Percentiles rank a stretch among this genome's conserved stretches.
Conservation (phyloP, 768 basidiomycete genomes). For the Hericium erinaceus region DNA sequence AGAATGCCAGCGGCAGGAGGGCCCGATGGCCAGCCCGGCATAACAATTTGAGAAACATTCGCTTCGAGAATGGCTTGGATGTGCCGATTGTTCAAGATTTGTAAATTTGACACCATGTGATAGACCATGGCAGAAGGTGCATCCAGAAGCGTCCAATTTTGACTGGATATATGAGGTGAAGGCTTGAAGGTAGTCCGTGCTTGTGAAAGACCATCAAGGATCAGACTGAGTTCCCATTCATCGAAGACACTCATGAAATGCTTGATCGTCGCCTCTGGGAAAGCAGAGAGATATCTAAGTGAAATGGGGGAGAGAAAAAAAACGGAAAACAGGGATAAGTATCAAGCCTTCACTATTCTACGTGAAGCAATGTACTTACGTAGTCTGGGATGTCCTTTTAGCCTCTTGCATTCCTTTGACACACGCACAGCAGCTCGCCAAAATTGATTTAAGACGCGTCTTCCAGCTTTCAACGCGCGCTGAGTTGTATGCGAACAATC, state of each 20-base stretch:
- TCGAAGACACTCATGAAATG: conserved; percentile 58
- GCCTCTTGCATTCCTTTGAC: conserved; percentile 55
- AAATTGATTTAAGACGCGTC: conserved; percentile 39
- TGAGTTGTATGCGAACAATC: conserved; percentile 71
- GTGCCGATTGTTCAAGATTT: conserved; percentile 41
- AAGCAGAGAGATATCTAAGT: conserved; percentile 58
- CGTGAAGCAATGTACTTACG: conserved; percentile 42
- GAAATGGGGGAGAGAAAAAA: conserved; percentile 12
- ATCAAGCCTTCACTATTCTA: neutral
- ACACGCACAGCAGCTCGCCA: conserved; percentile 61
- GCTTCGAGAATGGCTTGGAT: conserved; percentile 34
- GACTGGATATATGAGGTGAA: neutral
- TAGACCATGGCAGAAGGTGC: conserved; percentile 46
- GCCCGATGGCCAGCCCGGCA: conserved; percentile 47
- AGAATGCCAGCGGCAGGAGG: conserved; percentile 54
- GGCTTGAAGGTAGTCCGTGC: neutral
- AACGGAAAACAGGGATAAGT: neutral
- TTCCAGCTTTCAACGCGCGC: conserved; percentile 57
- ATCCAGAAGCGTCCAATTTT: conserved; percentile 25
- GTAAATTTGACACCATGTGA: conserved; percentile 54
- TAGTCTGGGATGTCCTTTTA: conserved; percentile 53
- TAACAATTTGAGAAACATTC: conserved; percentile 25
- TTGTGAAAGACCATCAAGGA: conserved; percentile 30
- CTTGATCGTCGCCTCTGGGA: conserved; percentile 36
- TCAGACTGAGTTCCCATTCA: conserved; percentile 50